Conservation (phyloP, 1,284 basidiomycete genomes). For the Cryptococcus jaspeensis region DNA sequence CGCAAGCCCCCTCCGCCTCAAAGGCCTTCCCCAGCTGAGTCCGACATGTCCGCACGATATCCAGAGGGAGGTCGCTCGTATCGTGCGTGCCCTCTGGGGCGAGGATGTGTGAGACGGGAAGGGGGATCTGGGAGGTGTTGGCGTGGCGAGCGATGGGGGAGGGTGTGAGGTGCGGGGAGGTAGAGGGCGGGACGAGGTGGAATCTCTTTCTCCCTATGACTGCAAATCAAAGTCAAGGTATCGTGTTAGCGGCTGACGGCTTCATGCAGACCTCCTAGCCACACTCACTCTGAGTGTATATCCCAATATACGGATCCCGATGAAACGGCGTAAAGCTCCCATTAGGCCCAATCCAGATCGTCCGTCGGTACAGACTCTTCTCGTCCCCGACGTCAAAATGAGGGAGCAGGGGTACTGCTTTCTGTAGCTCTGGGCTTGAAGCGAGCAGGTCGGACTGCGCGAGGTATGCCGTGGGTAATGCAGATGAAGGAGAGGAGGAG, state of each 20-base stretch:
- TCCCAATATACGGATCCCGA: slow-evolving; percentile 43
- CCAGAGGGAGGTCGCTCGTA: slow-evolving; percentile 15
- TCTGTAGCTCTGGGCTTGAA: slow-evolving; percentile 13
- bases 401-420: slow-evolving; percentile 26
- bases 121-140: slow-evolving; percentile 38
- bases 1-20: slow-evolving; percentile 28
- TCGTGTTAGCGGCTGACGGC: not conserved
- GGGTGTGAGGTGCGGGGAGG: slow-evolving; percentile 22
- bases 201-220: slow-evolving; percentile 42
- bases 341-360: slow-evolving; percentile 44
- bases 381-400: slow-evolving; percentile 30
- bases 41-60: slow-evolving; percentile 12
- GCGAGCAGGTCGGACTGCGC: slow-evolving; percentile 44
- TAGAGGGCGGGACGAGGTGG: slow-evolving; percentile 37
- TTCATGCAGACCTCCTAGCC: not conserved
- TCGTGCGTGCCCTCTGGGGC: not conserved
- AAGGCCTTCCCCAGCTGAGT: slow-evolving; percentile 22
- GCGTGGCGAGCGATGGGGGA: slow-evolving; percentile 24
- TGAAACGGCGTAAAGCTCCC: slow-evolving; percentile 47
- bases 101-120: slow-evolving; percentile 31
- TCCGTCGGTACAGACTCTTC: slow-evolving; percentile 36
- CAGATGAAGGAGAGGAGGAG: slow-evolving; percentile 18
- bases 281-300: slow-evolving; percentile 42
- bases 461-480: slow-evolving; percentile 41
- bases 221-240: slow-evolving; percentile 4